Conservation (phyloP, 768 basidiomycete species). For the Amanita polypyramis region DNA sequence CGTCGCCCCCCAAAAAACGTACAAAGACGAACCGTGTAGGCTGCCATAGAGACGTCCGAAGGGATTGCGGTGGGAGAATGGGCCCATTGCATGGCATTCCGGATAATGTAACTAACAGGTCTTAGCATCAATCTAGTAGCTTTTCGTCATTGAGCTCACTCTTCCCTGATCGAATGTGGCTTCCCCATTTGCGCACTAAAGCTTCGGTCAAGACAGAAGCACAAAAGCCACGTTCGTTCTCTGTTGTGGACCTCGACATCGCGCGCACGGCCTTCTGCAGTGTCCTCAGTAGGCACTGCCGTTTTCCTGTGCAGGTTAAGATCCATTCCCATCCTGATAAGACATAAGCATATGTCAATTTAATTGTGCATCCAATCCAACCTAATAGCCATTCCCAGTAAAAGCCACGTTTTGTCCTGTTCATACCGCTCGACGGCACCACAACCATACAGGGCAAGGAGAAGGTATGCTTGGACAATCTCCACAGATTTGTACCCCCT, state of each 20-base stretch:
- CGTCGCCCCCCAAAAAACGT: not conserved
- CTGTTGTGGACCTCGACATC: slow-evolving; percentile 87
- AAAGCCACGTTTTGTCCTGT: slow-evolving; percentile 89
- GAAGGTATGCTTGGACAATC: slow-evolving; percentile 90
- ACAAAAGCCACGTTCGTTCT: slow-evolving; percentile 89
- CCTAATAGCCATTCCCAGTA: slow-evolving; percentile 82
- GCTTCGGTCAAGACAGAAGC: slow-evolving; percentile 80
- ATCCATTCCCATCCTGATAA: slow-evolving; percentile 83
- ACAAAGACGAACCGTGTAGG: slow-evolving; percentile 55
- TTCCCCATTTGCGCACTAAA: slow-evolving; percentile 96
- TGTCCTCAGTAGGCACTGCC: slow-evolving; percentile 45
- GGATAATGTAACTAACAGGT: slow-evolving; percentile 65
- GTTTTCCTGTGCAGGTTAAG: slow-evolving; percentile 91
- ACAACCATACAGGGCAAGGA: slow-evolving; percentile 84
- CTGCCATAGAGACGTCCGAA: slow-evolving; percentile 59
- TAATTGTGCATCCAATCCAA: slow-evolving; percentile 19
- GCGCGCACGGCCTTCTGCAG: slow-evolving; percentile 69
- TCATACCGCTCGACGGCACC: slow-evolving; percentile 96
- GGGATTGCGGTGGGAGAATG: slow-evolving; percentile 50
- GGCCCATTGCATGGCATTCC: slow-evolving; percentile 71
- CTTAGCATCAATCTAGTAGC: slow-evolving; percentile 2
- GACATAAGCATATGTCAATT: not conserved
- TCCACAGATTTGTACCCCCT: slow-evolving; percentile 88
- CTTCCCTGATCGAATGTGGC: slow-evolving; percentile 86
- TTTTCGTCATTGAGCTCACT: slow-evolving; percentile 41